Evolutionary conservation across 148 eudicot genomes (phyloP).

Genomic region (Simmondsia chinensis): DNA sequence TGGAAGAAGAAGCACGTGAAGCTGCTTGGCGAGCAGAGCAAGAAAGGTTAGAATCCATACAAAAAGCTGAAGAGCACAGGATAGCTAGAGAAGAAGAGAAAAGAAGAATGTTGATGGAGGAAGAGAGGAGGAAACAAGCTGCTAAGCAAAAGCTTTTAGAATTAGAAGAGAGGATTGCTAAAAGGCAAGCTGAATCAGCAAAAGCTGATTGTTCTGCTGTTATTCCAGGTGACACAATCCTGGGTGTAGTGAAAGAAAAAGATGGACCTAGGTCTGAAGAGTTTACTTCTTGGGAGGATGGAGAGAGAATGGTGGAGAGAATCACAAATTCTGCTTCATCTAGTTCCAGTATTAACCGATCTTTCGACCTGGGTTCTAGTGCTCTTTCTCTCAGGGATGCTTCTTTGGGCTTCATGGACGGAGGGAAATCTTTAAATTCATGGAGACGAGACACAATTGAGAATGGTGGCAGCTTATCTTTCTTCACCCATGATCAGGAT

Average conservation of each 20-base stretch:
- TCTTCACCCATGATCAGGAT: slow-evolving; percentile 40
- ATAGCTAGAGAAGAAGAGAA: slow-evolving; percentile 85
- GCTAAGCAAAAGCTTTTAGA: slow-evolving; percentile 92
- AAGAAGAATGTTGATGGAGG: slow-evolving; percentile 63
- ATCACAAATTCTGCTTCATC: slow-evolving; percentile 58
- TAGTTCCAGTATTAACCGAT: slow-evolving; percentile 43
- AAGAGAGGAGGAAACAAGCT: slow-evolving; percentile 94
- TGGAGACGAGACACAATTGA: slow-evolving; percentile 75
- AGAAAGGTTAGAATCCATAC: slow-evolving; percentile 56
- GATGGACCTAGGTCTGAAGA: slow-evolving; percentile 37
- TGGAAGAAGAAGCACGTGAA: slow-evolving; percentile 84
- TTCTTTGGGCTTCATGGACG: slow-evolving; percentile 48
- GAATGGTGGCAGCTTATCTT: slow-evolving; percentile 38
- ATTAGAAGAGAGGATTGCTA: slow-evolving; percentile 80
- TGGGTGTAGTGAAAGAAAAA: slow-evolving; percentile 26
- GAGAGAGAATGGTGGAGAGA: slow-evolving; percentile 87
- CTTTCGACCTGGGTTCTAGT: slow-evolving; percentile 42
- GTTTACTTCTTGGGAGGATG: slow-evolving; percentile 78
- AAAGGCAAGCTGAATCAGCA: slow-evolving; percentile 43
- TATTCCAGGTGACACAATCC: slow-evolving; percentile 29
- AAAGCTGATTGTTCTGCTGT: slow-evolving; percentile 27
- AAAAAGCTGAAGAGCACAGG: slow-evolving; percentile 70
- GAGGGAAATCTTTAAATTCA: slow-evolving; percentile 53
- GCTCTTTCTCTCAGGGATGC: slow-evolving; percentile 34
- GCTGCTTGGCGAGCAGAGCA: slow-evolving; percentile 90